These are phyloP conservation scores for Quercus rubra DNA, from an alignment of 306 rosid genomes.

Conservation along the genomic window DNA sequence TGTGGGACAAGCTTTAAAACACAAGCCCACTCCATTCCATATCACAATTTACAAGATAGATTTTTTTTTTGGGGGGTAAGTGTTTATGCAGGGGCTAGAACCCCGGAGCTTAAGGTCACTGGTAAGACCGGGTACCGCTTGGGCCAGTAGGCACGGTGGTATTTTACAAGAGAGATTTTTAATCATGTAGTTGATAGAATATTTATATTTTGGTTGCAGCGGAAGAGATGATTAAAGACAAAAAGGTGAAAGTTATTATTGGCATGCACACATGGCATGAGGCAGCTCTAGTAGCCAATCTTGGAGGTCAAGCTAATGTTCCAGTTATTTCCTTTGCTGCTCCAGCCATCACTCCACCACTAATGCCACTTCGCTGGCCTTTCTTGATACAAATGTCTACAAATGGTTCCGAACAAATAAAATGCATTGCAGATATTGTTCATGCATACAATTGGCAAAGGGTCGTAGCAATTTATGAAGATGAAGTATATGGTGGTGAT, in stretches of 20 bases:
- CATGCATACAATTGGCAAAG: constrained; percentile 25
- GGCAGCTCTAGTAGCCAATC: constrained; percentile 51
- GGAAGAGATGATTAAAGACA: constrained; percentile 31
- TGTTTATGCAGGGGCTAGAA: too few relatives aligned
- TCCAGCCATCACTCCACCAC: constrained; percentile 29
- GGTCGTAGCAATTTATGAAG: constrained; percentile 49
- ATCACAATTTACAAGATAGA: not conserved
- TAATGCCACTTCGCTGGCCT: constrained; percentile 43
- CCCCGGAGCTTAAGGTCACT: too few relatives aligned
- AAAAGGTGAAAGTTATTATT: constrained; percentile 35
- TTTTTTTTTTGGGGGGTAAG: too few relatives aligned
- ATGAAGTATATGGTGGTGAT: constrained; percentile 39
- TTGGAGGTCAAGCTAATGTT: constrained; percentile 37
- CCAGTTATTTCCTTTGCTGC: constrained; percentile 50
- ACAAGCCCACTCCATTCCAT: not conserved
- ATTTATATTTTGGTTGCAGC: constrained; percentile 26
- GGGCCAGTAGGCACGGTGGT: too few relatives aligned
- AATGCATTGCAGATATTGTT: constrained; percentile 51
- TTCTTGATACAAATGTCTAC: constrained; percentile 47
- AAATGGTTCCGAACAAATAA: constrained; percentile 27
- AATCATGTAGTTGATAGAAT: not conserved
- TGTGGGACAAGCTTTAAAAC: too few relatives aligned
- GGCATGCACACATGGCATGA: constrained; percentile 59
- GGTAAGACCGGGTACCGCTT: too few relatives aligned
- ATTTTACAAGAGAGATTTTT: too few relatives aligned